Evolutionary conservation across 768 basidiomycete genomes (phyloP).

Genomic region (Lactarius sanguifluus): DNA sequence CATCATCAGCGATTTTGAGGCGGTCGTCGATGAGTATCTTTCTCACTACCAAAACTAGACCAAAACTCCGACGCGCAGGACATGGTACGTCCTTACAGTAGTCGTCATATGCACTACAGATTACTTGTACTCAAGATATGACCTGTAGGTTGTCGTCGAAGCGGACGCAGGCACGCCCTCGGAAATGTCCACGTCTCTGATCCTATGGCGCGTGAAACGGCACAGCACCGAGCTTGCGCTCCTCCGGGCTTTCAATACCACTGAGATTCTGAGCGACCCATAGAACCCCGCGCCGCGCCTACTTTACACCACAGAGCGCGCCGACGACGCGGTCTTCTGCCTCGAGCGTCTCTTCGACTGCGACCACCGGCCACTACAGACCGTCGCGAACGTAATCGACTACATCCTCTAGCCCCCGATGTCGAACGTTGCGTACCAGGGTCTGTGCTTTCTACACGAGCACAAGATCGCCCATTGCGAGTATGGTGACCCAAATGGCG

Average conservation of each 20-base stretch:
- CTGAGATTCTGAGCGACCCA: slow-evolving; percentile 47
- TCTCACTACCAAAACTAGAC: slow-evolving; percentile 19
- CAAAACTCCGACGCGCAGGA: slow-evolving; percentile 10
- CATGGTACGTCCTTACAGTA: slow-evolving; percentile 17
- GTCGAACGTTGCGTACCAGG: slow-evolving; percentile 1
- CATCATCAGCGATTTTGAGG: slow-evolving; percentile 23
- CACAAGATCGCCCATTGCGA: slow-evolving; percentile 18
- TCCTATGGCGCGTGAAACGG: slow-evolving; percentile 22
- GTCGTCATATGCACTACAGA: background rate
- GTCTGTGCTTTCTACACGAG: slow-evolving; percentile 28
- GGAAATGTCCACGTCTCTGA: slow-evolving; percentile 10
- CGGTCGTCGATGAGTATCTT: slow-evolving; percentile 27
- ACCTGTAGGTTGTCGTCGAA: slow-evolving; percentile 20
- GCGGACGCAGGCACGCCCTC: slow-evolving; percentile 5
- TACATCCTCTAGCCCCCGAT: slow-evolving; percentile 44
- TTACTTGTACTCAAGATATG: too few species aligned
- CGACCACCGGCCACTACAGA: slow-evolving; percentile 47
- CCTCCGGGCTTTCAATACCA: slow-evolving; percentile 46
- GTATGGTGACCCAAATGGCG: slow-evolving; percentile 16
- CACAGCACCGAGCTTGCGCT: slow-evolving; percentile 40
- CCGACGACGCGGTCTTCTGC: slow-evolving; percentile 43
- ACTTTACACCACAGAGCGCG: slow-evolving; percentile 44
- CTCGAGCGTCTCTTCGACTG: slow-evolving; percentile 47
- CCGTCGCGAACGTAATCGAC: slow-evolving; percentile 49
- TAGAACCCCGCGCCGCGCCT: slow-evolving; percentile 56